These are phyloP conservation scores for Periconia sp. DNA, from an alignment of 2,329 filamentous ascomycete species.

Conservation along the genomic window DNA sequence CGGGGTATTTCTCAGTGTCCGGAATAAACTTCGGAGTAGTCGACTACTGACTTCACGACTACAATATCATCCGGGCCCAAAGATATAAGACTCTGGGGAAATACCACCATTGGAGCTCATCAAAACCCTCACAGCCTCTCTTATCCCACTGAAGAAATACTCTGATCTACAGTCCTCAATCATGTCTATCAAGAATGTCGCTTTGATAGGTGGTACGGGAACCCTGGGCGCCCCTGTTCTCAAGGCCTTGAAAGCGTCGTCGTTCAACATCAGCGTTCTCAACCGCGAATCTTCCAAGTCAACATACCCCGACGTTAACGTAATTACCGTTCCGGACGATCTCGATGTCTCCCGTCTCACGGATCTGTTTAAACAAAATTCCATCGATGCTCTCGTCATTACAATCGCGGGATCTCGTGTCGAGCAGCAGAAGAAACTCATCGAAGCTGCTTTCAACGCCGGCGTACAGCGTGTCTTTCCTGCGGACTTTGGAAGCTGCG, in stretches of 20 bases:
- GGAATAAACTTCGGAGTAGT: neutral
- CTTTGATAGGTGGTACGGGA: slow-evolving; percentile 44
- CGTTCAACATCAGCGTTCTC: slow-evolving; percentile 37
- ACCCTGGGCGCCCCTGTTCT: slow-evolving; percentile 39
- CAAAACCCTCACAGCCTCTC: neutral
- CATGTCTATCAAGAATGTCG: slow-evolving; percentile 41
- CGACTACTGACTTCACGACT: neutral
- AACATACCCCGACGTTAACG: slow-evolving; percentile 45
- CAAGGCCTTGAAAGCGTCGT: slow-evolving; percentile 30
- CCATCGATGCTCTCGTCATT: slow-evolving; percentile 54
- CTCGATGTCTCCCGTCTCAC: slow-evolving; percentile 32
- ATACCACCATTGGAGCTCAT: neutral
- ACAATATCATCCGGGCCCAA: neutral
- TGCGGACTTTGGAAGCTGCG: slow-evolving; percentile 59
- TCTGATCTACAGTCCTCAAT: slow-evolving; percentile 5
- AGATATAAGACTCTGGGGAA: neutral
- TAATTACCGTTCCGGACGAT: slow-evolving; percentile 44
- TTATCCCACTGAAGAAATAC: neutral
- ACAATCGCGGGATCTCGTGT: slow-evolving; percentile 50
- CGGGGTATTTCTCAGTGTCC: neutral
- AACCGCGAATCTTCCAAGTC: slow-evolving; percentile 40
- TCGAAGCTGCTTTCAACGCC: slow-evolving; percentile 60
- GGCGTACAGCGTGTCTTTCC: slow-evolving; percentile 64
- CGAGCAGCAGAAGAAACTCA: slow-evolving; percentile 52
- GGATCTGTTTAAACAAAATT: slow-evolving; percentile 47